phyloP scores from a whole-genome alignment of 1,284 basidiomycete genomes.

The Schizopora paradoxa region DNA sequence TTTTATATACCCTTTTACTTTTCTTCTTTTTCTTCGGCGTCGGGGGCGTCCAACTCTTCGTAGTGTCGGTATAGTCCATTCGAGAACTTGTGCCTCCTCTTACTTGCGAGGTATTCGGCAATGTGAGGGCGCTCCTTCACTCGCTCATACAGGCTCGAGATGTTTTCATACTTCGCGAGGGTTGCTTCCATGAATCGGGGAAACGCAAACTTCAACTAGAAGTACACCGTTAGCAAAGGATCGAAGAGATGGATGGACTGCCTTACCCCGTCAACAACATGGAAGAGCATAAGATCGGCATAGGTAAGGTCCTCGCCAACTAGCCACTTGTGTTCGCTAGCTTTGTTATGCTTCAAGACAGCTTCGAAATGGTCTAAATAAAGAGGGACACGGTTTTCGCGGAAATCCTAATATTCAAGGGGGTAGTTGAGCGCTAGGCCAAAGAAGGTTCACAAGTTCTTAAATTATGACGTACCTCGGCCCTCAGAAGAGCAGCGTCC shows the following conservation, averaged over 20 bases:
- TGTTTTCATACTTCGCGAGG: conserved; percentile 28
- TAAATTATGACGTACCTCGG: neutral
- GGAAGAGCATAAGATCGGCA: conserved; percentile 46
- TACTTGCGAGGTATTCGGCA: conserved; percentile 39
- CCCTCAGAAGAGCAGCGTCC: conserved; percentile 7
- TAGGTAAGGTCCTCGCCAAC: conserved; percentile 36
- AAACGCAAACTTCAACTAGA: conserved; percentile 42
- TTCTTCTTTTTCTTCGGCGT: conserved; percentile 6
- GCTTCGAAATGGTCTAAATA: conserved; percentile 39
- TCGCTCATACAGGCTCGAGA: conserved; percentile 31
- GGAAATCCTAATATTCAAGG: no score
- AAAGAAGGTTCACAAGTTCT: neutral
- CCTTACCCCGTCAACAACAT: conserved; percentile 30
- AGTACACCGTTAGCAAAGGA: conserved; percentile 20
- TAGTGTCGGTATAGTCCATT: conserved; percentile 44
- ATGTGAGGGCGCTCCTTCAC: conserved; percentile 32
- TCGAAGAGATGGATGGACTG: conserved; percentile 1
- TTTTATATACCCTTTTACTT: conserved; percentile 3
- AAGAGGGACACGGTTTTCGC: conserved; percentile 40
- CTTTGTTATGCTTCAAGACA: conserved; percentile 31
- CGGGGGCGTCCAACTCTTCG: conserved; percentile 37
- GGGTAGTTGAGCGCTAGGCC: conserved; percentile 23
- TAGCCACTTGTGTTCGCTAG: conserved; percentile 30
- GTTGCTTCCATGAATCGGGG: conserved; percentile 35
- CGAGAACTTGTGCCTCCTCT: conserved; percentile 33